phyloP scores from a whole-genome alignment of 2,329 filamentous ascomycete species.

The Scleromitrula shiraiana region DNA sequence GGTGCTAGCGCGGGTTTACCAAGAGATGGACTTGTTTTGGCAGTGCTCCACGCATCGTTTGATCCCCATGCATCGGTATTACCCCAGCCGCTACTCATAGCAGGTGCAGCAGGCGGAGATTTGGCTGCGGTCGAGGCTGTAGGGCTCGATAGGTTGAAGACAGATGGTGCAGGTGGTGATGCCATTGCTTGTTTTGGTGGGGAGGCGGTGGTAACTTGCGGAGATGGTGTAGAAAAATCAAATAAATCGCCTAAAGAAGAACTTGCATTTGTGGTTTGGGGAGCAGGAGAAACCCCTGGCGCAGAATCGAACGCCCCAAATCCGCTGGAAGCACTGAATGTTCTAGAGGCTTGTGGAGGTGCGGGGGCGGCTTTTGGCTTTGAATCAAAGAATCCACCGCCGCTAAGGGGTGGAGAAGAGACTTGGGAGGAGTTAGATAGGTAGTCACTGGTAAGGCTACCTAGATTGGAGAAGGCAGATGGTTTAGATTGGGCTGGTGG shows the following conservation, averaged over 20 bases:
- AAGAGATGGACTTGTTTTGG: constrained; percentile 40
- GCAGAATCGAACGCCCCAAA: constrained; percentile 52
- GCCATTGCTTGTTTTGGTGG: constrained; percentile 32
- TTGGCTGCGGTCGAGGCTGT: constrained; percentile 36
- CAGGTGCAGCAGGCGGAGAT: constrained; percentile 33
- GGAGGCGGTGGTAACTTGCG: constrained; percentile 35
- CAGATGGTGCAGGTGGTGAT: constrained; percentile 43
- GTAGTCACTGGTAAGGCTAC: constrained; percentile 35
- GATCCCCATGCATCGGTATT: constrained; percentile 73
- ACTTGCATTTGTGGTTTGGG: constrained; percentile 26
- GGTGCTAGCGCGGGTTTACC: constrained; percentile 34
- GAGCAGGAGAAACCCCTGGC: constrained; percentile 35
- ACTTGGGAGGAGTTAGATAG: constrained; percentile 33
- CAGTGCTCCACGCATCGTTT: constrained; percentile 71
- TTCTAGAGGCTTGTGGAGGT: constrained; percentile 38
- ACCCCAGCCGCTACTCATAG: constrained; percentile 30
- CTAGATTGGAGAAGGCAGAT: constrained; percentile 42
- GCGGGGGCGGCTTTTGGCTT: constrained; percentile 50
- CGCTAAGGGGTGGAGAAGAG: constrained; percentile 41
- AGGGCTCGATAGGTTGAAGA: constrained; percentile 70
- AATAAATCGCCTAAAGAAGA: constrained; percentile 73
- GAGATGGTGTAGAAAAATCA: constrained; percentile 55
- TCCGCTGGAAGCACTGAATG: constrained; percentile 48
- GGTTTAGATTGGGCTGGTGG: constrained; percentile 33
- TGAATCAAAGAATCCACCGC: constrained; percentile 77